Percentiles rank a stretch among this genome's conserved stretches.
phyloP scores from a whole-genome alignment of 2,329 filamentous ascomycete species.

The Arthrobotrys conoides region DNA sequence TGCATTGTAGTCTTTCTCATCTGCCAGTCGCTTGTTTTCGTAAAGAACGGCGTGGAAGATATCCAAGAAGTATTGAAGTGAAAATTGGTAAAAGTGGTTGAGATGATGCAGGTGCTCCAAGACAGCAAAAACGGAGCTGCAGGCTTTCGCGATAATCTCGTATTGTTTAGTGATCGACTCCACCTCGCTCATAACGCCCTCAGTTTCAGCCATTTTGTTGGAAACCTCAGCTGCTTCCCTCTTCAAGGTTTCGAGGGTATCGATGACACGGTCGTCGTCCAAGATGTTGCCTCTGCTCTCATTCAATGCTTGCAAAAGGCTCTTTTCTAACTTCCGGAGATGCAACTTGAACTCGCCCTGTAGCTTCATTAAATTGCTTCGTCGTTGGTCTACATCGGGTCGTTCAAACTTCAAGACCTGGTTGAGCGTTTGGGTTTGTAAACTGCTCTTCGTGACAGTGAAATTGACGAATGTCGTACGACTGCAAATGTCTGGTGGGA shows the following conservation, averaged over 20 bases:
- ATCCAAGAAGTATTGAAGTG: constrained; percentile 95
- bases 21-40: constrained; percentile 79
- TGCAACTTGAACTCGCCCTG: constrained; percentile 99
- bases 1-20: constrained; percentile 80
- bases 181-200: constrained; percentile 98
- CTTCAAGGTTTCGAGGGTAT: constrained; percentile 97
- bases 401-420: constrained; percentile 97
- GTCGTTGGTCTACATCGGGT: constrained; percentile 94
- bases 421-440: constrained; percentile 97
- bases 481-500: constrained; percentile 97
- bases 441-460: constrained; percentile 97
- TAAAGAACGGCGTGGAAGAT: constrained; percentile 95
- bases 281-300: constrained; percentile 98
- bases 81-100: constrained; percentile 99
- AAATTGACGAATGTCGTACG: constrained; percentile 99
- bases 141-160: constrained; percentile 90
- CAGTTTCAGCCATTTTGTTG: constrained; percentile 94
- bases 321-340: constrained; percentile 93
- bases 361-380: constrained; percentile 97
- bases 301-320: constrained; percentile 92
- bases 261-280: constrained; percentile 97
- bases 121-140: constrained; percentile 96
- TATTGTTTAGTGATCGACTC: constrained; percentile 96
- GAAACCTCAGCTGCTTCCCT: constrained; percentile 97
- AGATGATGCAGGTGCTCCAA: constrained; percentile 97